Evolutionary conservation across 208 protist species (phyloP).

Genomic region (Acanthamoeba sp.): DNA sequence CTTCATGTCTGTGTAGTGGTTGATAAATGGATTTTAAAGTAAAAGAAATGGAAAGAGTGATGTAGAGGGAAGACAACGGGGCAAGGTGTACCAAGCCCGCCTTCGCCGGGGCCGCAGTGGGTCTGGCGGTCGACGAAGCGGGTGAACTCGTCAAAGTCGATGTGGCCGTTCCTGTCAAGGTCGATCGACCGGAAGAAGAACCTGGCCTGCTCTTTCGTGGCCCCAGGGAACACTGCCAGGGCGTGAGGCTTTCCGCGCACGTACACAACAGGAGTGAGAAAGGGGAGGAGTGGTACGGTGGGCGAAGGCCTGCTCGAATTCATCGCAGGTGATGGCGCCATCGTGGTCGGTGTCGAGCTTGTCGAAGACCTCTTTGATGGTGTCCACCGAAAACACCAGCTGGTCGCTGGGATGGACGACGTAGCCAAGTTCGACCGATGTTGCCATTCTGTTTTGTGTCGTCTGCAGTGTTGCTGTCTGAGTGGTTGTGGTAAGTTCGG

Average conservation of each 20-base stretch:
- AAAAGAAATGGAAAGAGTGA: not conserved
- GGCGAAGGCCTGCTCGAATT: conserved; percentile 2
- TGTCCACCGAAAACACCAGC: not conserved
- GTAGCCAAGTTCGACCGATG: not conserved
- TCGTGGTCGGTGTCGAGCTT: not conserved
- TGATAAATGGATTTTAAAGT: too few relatives aligned
- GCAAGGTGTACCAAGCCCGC: not conserved
- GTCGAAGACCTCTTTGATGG: not conserved
- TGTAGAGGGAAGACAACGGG: not conserved
- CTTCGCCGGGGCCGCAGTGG: conserved; percentile 5
- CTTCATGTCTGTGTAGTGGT: not conserved
- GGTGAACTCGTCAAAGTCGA: conserved; percentile 46
- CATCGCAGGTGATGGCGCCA: conserved; percentile 13
- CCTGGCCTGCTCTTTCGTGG: not conserved
- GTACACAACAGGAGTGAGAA: not conserved
- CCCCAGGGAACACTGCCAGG: not conserved
- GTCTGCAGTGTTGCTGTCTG: too few relatives aligned
- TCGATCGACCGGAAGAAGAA: conserved; percentile 55
- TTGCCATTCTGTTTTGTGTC: not conserved
- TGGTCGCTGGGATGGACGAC: not conserved
- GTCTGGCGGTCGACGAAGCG: conserved; percentile 30
- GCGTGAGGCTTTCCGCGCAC: not conserved
- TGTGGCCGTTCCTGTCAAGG: conserved; percentile 33
- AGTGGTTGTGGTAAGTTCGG: too few relatives aligned
- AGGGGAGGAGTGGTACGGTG: not conserved